Conservation (phyloP, 148 eudicot genomes). For the Simmondsia chinensis region DNA sequence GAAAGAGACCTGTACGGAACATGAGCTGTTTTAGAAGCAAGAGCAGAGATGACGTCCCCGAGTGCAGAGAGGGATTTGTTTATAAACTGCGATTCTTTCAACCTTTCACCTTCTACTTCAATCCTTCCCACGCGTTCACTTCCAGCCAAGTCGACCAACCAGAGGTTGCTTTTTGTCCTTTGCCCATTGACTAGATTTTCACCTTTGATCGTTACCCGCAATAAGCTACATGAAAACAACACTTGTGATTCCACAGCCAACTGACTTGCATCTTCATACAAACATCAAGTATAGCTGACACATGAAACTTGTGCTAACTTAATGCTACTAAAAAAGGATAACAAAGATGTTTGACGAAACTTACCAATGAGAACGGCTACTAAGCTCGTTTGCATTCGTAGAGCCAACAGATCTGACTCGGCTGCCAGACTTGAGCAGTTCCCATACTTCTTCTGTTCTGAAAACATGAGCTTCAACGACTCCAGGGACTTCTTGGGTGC, state of each 20-base stretch:
- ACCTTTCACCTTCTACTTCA: constrained; percentile 92
- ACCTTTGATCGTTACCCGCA: constrained; percentile 72
- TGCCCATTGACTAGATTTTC: constrained; percentile 62
- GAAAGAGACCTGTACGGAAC: constrained; percentile 65
- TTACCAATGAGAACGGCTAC: constrained; percentile 98
- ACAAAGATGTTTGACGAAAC: background rate
- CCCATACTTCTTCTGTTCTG: constrained; percentile 82
- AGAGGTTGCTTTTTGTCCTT: constrained; percentile 80
- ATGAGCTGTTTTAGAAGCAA: constrained; percentile 84
- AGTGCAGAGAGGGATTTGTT: constrained; percentile 90
- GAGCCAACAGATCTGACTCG: constrained; percentile 86
- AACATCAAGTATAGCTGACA: background rate
- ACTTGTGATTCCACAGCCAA: background rate
- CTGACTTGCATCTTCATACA: background rate
- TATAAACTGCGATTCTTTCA: constrained; percentile 94
- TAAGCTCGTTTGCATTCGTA: constrained; percentile 85
- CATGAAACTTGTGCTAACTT: background rate
- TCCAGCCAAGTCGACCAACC: constrained; percentile 98
- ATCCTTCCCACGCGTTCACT: constrained; percentile 89
- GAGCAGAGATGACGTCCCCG: constrained; percentile 94
- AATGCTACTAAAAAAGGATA: background rate
- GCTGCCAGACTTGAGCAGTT: constrained; percentile 68
- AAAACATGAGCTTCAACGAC: constrained; percentile 66
- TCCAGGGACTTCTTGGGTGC: constrained; percentile 95
- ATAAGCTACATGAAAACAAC: constrained; percentile 42